Evolutionary conservation across 2,329 filamentous ascomycete species (phyloP).

Genomic region (Aspergillus viridinutans): DNA sequence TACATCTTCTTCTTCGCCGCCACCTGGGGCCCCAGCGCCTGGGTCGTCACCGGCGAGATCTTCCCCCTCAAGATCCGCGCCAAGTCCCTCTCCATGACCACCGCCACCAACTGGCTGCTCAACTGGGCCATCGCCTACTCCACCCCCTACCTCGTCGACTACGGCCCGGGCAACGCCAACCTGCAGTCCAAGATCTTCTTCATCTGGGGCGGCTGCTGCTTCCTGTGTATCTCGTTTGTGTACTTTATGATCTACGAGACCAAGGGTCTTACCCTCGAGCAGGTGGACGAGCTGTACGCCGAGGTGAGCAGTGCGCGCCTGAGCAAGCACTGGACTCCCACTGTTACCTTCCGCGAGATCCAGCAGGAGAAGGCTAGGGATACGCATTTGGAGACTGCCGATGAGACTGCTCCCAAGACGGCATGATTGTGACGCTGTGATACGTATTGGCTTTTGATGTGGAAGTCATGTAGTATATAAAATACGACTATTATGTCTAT

Average conservation of each 20-base stretch:
- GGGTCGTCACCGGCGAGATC: slow-evolving; percentile 48
- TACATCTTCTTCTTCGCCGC: slow-evolving; percentile 48
- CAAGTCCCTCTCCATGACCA: slow-evolving; percentile 49
- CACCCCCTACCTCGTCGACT: slow-evolving; percentile 74
- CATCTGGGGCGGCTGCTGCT: slow-evolving; percentile 56
- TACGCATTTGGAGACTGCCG: not conserved
- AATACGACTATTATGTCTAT: too few relatives aligned
- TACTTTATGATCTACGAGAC: slow-evolving; percentile 81
- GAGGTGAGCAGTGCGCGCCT: slow-evolving; percentile 57
- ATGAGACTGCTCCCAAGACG: not conserved
- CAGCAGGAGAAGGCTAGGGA: not conserved
- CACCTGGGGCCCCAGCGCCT: slow-evolving; percentile 39
- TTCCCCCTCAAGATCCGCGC: slow-evolving; percentile 47
- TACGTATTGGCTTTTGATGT: too few relatives aligned
- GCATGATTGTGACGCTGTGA: too few relatives aligned
- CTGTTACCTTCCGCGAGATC: not conserved
- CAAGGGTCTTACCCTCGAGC: slow-evolving; percentile 75
- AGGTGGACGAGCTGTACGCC: slow-evolving; percentile 74
- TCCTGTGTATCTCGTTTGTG: slow-evolving; percentile 47
- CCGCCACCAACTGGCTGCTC: slow-evolving; percentile 53
- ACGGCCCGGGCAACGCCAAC: slow-evolving; percentile 62
- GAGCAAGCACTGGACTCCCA: not conserved
- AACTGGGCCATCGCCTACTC: slow-evolving; percentile 79
- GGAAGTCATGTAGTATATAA: too few relatives aligned
- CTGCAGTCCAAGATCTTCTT: slow-evolving; percentile 58